Evolutionary conservation across 352 stramenopile species (phyloP).

Genomic region (Hyaloperonospora arabidopsidis): DNA sequence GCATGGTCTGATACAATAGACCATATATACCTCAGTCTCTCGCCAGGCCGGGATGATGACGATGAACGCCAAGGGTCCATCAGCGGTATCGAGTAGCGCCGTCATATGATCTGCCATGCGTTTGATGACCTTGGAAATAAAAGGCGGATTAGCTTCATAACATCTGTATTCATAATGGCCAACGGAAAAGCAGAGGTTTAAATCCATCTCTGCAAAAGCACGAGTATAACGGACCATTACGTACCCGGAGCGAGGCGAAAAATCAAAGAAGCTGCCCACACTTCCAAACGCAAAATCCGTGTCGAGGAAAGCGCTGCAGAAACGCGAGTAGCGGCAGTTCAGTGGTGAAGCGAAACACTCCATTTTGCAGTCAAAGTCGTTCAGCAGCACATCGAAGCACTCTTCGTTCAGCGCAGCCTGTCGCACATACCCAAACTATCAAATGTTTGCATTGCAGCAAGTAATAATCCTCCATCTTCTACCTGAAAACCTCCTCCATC

Average conservation of each 20-base stretch:
- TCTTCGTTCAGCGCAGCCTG: slow-evolving; percentile 82
- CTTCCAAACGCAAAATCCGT: slow-evolving; percentile 86
- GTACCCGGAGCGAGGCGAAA: slow-evolving; percentile 70
- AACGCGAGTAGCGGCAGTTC: slow-evolving; percentile 87
- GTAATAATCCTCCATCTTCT: not conserved
- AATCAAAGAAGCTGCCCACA: slow-evolving; percentile 91
- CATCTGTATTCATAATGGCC: slow-evolving; percentile 26
- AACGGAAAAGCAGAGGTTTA: not conserved
- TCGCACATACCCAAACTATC: slow-evolving; percentile 1
- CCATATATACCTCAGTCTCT: slow-evolving; percentile 46
- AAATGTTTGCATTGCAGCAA: not conserved
- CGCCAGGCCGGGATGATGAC: slow-evolving; percentile 89
- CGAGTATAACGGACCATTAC: not conserved
- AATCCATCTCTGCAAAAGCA: not conserved
- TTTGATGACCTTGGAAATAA: slow-evolving; percentile 89
- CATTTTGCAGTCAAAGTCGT: slow-evolving; percentile 88
- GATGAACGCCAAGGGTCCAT: slow-evolving; percentile 81
- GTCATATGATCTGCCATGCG: slow-evolving; percentile 86
- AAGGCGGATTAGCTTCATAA: slow-evolving; percentile 93
- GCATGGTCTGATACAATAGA: not conserved
- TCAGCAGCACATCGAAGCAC: slow-evolving; percentile 88
- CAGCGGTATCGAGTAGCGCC: slow-evolving; percentile 51
- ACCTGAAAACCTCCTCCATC: slow-evolving; percentile 90
- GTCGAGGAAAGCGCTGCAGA: slow-evolving; percentile 87
- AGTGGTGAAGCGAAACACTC: slow-evolving; percentile 93